phyloP scores from a whole-genome alignment of 2,329 filamentous ascomycete genomes.

The Teratosphaeria epicoccoides region DNA sequence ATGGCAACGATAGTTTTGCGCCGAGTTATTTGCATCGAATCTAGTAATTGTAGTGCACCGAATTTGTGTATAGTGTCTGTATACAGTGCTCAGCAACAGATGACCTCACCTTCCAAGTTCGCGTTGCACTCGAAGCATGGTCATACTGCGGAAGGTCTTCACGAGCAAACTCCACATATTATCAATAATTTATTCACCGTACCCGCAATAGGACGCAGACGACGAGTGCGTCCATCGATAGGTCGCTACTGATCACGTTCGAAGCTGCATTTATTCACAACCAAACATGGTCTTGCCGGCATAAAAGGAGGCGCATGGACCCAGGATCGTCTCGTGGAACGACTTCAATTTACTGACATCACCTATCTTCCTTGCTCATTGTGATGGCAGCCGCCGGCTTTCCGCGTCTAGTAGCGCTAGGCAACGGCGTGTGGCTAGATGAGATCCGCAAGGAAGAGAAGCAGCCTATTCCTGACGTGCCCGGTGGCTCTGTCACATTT shows the following conservation, averaged over 20 bases:
- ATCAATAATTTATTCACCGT: too few species aligned
- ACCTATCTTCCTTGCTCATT: not conserved
- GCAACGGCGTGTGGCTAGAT: slow-evolving; percentile 22
- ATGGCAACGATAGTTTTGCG: slow-evolving; percentile 25
- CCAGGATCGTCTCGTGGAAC: not conserved
- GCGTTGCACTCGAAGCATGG: too few species aligned
- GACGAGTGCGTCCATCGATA: too few species aligned
- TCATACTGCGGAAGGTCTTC: too few species aligned
- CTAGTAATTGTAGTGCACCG: not conserved
- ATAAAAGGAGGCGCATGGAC: too few species aligned
- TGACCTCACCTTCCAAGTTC: not conserved
- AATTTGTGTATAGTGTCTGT: too few species aligned
- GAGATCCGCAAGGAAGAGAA: slow-evolving; percentile 14
- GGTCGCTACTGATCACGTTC: too few species aligned
- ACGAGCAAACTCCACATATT: too few species aligned
- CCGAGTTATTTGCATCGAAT: slow-evolving; percentile 15
- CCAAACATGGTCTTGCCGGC: not conserved
- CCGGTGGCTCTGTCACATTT: slow-evolving; percentile 18
- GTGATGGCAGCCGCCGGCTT: not conserved
- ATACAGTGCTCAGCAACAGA: not conserved
- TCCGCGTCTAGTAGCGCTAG: slow-evolving; percentile 3
- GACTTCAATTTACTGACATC: not conserved
- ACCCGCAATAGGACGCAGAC: too few species aligned
- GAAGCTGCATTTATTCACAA: too few species aligned
- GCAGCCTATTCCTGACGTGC: slow-evolving; percentile 8